Percentiles rank a stretch among this genome's conserved stretches.
Evolutionary conservation across 2,329 filamentous ascomycete genomes (phyloP).

Genomic region (Ampelomyces quisqualis): DNA sequence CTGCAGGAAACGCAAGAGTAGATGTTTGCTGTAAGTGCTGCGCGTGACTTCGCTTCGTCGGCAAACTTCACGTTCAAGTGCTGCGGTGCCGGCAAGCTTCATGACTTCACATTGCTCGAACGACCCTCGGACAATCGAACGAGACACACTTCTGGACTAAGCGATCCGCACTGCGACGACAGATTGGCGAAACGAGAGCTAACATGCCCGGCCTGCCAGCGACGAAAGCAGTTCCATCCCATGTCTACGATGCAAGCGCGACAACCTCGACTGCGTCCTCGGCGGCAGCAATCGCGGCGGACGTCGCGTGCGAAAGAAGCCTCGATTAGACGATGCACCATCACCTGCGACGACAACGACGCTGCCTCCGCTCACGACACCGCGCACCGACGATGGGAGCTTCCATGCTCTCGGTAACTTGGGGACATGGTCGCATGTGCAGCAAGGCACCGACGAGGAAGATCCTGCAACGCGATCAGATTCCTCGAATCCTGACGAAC

Average conservation of each 20-base stretch:
- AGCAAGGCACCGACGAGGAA: constrained; percentile 19
- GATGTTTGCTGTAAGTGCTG: constrained; percentile 41
- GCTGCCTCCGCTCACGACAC: constrained; percentile 29
- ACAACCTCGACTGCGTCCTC: constrained; percentile 60
- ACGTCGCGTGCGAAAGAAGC: constrained; percentile 57
- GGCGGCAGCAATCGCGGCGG: constrained; percentile 62
- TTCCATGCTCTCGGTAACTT: constrained; percentile 43
- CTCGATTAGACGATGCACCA: constrained; percentile 19
- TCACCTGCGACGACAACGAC: neutral
- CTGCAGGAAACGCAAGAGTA: constrained; percentile 44
- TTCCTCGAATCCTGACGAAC: constrained; percentile 38
- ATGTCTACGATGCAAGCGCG: constrained; percentile 59
- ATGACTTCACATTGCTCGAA: too few relatives aligned
- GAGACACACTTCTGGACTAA: too few relatives aligned
- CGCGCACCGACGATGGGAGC: constrained; percentile 37
- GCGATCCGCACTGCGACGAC: too few relatives aligned
- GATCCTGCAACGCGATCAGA: constrained; percentile 30
- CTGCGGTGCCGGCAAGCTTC: too few relatives aligned
- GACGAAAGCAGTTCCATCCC: constrained; percentile 54
- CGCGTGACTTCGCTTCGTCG: constrained; percentile 4
- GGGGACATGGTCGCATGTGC: constrained; percentile 39
- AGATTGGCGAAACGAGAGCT: neutral
- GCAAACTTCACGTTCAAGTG: constrained; percentile 1
- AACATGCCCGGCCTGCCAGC: constrained; percentile 21
- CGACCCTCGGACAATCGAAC: too few relatives aligned